Evolutionary conservation across 192 early-diverging fungal genomes (phyloP).

Genomic region (Coemansia sp.): DNA sequence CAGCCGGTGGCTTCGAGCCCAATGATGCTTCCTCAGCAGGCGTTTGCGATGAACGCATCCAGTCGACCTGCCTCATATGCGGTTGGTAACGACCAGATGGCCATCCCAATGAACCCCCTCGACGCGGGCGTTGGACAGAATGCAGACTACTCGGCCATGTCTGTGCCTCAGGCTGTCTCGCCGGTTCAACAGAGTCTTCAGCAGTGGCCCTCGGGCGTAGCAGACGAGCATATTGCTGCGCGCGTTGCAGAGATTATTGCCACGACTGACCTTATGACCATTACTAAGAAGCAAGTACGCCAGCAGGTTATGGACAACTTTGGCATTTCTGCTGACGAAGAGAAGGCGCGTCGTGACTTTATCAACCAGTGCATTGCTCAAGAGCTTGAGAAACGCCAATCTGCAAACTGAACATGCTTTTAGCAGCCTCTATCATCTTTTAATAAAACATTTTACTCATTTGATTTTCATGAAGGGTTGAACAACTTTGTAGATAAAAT

Average conservation of each 20-base stretch:
- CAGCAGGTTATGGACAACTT: conserved; percentile 78
- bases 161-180: background rate
- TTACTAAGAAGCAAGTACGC: conserved; percentile 99
- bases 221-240: conserved; percentile 66
- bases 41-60: background rate
- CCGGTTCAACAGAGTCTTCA: conserved; percentile 3
- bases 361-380: conserved; percentile 83
- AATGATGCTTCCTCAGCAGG: conserved; percentile 11
- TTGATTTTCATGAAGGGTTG: too few species aligned
- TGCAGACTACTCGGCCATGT: conserved; percentile 7
- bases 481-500: too few species aligned
- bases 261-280: conserved; percentile 93
- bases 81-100: conserved; percentile 1
- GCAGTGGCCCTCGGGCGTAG: conserved; percentile 54
- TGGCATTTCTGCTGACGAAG: conserved; percentile 64
- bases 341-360: conserved; percentile 75
- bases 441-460: background rate
- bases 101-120: background rate
- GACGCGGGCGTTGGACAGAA: background rate
- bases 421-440: background rate
- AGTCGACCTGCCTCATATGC: conserved; percentile 1
- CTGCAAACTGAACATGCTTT: conserved; percentile 4
- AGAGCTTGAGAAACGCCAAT: conserved; percentile 39
- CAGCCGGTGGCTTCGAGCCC: background rate
- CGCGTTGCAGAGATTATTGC: conserved; percentile 77